Evolutionary conservation across 1,284 basidiomycete genomes (phyloP), one percentile per base, ranked within the genome.

Genomic region (Pseudozyma sp.): DNA sequence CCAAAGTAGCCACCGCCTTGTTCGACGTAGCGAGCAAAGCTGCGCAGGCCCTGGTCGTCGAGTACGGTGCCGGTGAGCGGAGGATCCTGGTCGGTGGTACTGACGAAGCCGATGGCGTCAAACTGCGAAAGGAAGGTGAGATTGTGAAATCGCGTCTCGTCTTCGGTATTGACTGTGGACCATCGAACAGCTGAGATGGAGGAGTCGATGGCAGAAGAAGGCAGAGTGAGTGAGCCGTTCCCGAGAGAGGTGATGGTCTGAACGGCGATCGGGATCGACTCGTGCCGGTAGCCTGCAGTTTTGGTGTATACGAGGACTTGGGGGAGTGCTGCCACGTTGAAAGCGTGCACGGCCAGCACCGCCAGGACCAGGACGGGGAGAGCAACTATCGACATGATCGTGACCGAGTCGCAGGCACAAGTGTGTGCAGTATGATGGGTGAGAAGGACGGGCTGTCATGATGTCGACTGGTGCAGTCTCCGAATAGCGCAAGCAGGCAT

Each of bases 261-360:
- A 39, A 90, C 88, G 24, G 90, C 90, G 2, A 88, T 89, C 0
- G 91, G 91, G 62, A 93, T 93, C 3, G 90, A 91, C 77, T 92
- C 91, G 84, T 93, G 92, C 53, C 90, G 86, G 66, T 84, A 87
- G 19, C 86, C 81, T 2, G 81, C 78, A 7, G 79, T 81, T 31
- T 75, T 74, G 17, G 79, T 81, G 60, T 79, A 83, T 45, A 81
- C 54, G 7, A 83, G 67, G 45, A 83, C 66, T 10, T 66, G 51
- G 11, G 74, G 78, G 7, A 31, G 45, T 17, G 19, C 16, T 11
- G 29, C 14, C 17, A 35, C 34, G 16, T n/a, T 30, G 19, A 33
- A 17, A 35, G 33, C 31, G 17, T 52, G 56, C 17, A 43, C 47
- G 44, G 40, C 17, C 9, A 54, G 49, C 50, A 45, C 24, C 5